These are phyloP conservation scores for Viola odorata DNA, from an alignment of 345 rosid genomes.

Conservation along the genomic window DNA sequence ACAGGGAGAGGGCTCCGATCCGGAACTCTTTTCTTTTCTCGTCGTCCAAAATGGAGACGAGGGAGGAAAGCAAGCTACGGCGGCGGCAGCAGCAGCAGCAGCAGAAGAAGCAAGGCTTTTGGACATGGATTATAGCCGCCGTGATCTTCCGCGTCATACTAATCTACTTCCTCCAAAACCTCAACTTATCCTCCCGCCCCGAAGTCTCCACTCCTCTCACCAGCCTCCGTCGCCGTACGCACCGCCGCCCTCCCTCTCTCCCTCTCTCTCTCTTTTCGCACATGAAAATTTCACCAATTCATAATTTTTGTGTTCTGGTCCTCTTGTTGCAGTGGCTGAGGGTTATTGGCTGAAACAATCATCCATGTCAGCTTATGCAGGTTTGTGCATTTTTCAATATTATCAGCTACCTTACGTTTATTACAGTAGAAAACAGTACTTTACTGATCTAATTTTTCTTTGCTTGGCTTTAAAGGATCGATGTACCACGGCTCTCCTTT, in stretches of 20 bases:
- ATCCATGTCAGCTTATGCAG: constrained; percentile 87
- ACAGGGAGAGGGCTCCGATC: too few species aligned
- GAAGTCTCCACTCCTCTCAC: constrained; percentile 95
- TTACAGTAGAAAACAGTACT: background rate
- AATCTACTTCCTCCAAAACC: constrained; percentile 50
- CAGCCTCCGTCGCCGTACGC: constrained; percentile 85
- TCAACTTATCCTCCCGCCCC: constrained; percentile 75
- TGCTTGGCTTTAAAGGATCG: constrained; percentile 49
- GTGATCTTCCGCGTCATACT: constrained; percentile 44
- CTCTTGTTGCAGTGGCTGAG: constrained; percentile 60
- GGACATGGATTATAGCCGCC: constrained; percentile 49
- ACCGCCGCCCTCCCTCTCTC: constrained; percentile 16
- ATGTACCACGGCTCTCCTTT: constrained; percentile 97
- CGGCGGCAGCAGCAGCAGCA: constrained; percentile 11
- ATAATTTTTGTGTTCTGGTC: background rate
- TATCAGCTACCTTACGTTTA: background rate
- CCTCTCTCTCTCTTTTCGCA: background rate
- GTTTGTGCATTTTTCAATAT: constrained; percentile 18
- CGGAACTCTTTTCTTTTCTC: too few species aligned
- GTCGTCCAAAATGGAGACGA: constrained; percentile 14
- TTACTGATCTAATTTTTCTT: background rate
- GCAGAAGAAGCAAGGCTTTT: constrained; percentile 29
- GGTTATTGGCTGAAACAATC: constrained; percentile 96
- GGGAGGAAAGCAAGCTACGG: background rate
- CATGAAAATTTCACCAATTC: too few species aligned